A percentile compares a stretch with the other conserved stretches of the same genome.
Evolutionary conservation across 495 filamentous ascomycete genomes (phyloP).

Genomic region (Tuber melanosporum): DNA sequence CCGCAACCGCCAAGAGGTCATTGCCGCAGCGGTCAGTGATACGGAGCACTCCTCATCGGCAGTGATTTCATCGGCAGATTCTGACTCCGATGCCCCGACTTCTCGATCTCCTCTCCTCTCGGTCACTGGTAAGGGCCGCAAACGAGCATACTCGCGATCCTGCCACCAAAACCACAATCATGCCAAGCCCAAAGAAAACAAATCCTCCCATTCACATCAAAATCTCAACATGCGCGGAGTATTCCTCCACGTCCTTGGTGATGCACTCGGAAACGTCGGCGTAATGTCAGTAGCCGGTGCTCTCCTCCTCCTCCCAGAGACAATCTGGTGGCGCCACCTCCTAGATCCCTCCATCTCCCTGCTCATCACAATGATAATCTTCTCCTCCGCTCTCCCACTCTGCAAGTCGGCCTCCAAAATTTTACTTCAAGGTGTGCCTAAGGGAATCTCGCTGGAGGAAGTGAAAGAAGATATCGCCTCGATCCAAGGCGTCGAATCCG

Average conservation of each 20-base stretch:
- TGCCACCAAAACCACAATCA: conserved; percentile 69
- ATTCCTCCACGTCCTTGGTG: conserved; percentile 90
- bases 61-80: conserved; percentile 50
- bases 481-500: conserved; percentile 75
- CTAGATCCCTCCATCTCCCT: conserved; percentile 89
- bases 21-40: conserved; percentile 58
- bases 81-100: conserved; percentile 49
- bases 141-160: conserved; percentile 55
- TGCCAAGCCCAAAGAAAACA: conserved; percentile 61
- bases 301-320: conserved; percentile 73
- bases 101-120: conserved; percentile 46
- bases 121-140: conserved; percentile 55
- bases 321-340: conserved; percentile 62
- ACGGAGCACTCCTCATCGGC: conserved; percentile 47
- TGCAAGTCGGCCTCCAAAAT: conserved; percentile 91
- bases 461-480: conserved; percentile 85
- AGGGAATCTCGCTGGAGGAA: conserved; percentile 76
- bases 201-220: conserved; percentile 63
- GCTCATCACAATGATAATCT: conserved; percentile 94
- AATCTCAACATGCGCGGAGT: conserved; percentile 98
- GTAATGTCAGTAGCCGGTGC: conserved; percentile 88
- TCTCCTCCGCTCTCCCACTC: conserved; percentile 80
- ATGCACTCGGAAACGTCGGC: conserved; percentile 93
- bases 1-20: conserved; percentile 83
- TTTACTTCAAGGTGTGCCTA: conserved; percentile 84